Evolutionary conservation across 306 rosid species (phyloP), one percentile per base, ranked within the genome.

Genomic region (Fragaria ananassa): DNA sequence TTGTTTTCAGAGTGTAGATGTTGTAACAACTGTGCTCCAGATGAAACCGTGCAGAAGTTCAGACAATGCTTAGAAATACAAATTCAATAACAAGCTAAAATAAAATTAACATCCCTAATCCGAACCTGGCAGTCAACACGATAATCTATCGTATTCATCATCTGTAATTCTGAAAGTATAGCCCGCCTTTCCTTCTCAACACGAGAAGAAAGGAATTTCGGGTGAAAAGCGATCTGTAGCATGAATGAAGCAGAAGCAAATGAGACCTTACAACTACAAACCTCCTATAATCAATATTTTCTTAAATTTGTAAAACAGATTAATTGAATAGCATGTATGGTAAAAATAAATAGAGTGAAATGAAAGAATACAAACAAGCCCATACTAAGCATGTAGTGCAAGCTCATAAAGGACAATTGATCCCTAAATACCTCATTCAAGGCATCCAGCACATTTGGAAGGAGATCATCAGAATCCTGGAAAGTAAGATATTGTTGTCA

Each of bases 1-100:
- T 95, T 95, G 93, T 95, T 95, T 86, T 95, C 97, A 83, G 99
- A 92, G 91, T 95, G 99, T 68, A 95, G 86, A 87, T 95, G 97
- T 66, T 95, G 99, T 78, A 95, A 83, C 77, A 95, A 87, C 99
- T 95, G 93, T 70, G 67, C 74, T 81, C 56, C 71, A 77, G 65
- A 85, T 58, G 7, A 80, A 81, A 82, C 68, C 17, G 10, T 6
- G 67, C 53, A 71, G 76, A 78, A 74, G 62, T 42, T 51, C 21
- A 72, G 60, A 84, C 56, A 62, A 69, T 64, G 58, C 58, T 72
- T 47, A 74, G 56, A 29, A 83, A 78, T 19, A 63, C 57, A 45
- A 75, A 76, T 50, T 54, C 74, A 80, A 71, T 77, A 79, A 63
- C 45, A 62, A 64, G 78, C 42, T 63, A 80, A 61, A 60, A 62